phyloP scores from a whole-genome alignment of 148 eudicot genomes.

The Nepenthes mirabilis region DNA sequence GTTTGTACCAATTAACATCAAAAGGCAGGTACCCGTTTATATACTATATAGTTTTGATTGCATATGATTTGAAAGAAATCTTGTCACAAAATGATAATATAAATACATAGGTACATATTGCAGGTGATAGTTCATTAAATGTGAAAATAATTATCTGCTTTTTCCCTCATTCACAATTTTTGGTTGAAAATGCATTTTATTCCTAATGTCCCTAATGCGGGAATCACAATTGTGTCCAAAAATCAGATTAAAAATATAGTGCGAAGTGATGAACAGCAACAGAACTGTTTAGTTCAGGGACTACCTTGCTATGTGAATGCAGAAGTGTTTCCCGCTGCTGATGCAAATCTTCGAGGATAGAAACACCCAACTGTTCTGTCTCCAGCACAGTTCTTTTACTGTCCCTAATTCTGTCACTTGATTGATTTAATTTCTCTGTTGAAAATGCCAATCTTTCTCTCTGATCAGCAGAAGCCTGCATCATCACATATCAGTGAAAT shows the following conservation, averaged over 20 bases:
- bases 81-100: no score
- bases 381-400: constrained; percentile 70
- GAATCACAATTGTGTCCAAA: no score
- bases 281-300: background rate
- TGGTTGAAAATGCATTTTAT: no score
- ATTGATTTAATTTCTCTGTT: constrained; percentile 67
- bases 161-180: no score
- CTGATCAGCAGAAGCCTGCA: constrained; percentile 63
- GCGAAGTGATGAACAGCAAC: background rate
- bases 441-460: constrained; percentile 71
- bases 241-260: background rate
- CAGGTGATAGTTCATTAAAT: no score
- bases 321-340: constrained; percentile 68
- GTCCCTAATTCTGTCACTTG: constrained; percentile 79
- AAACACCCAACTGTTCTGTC: constrained; percentile 80
- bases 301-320: constrained; percentile 52
- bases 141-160: no score
- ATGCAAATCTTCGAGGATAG: constrained; percentile 80
- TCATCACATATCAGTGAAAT: background rate
- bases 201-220: no score
- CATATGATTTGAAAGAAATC: no score
- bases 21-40: no score
- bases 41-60: no score
- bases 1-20: background rate
- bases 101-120: no score